Evolutionary conservation across 164 flowering plant species (phyloP).

Genomic region (Vitis vinifera): ASM3070453v1 NC_081810.1:5904501-5905000

Average conservation of each 20-base stretch:
- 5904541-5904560: no score
- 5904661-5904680: no score
- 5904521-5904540: no score
- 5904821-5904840: slow-evolving; percentile 95
- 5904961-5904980: slow-evolving; percentile 36
- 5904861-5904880: slow-evolving; percentile 81
- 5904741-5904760: background rate
- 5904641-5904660: no score
- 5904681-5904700: no score
- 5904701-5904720: no score
- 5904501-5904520: no score
- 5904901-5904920: slow-evolving; percentile 67
- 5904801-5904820: slow-evolving; percentile 36
- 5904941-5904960: slow-evolving; percentile 53
- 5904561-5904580: no score
- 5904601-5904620: no score
- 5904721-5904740: no score
- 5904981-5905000: slow-evolving; percentile 37
- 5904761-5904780: slow-evolving; percentile 2
- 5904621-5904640: no score
- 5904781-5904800: background rate
- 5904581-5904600: no score
- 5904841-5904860: slow-evolving; percentile 86
- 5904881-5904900: slow-evolving; percentile 70
- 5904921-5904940: slow-evolving; percentile 46